Evolutionary conservation across 2,329 filamentous ascomycete species (phyloP), one percentile per base, ranked within the genome.

Genomic region (Aspergillus texensis): DNA sequence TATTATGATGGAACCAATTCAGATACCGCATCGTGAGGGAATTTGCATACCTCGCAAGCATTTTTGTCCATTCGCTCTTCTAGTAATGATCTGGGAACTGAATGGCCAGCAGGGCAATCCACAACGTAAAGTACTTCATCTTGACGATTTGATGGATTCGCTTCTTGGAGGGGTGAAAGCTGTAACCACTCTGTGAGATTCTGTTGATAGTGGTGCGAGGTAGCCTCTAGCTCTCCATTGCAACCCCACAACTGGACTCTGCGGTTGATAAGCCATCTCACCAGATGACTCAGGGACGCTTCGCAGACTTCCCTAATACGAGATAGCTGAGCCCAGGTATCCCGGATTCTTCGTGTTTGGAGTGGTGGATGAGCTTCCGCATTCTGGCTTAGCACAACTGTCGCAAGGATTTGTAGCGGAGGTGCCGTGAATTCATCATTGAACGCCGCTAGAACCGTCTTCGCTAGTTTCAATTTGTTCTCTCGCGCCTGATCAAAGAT

Each of bases 101-200:
- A 72, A 62, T 77, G 75, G 4, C 76, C 67, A 30, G 72, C 73
- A 14, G 75, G 75, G 39, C 75, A 78, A 56, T 77, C 69, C 19
- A 78, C 75, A 12, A 74, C 67, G 64, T 77, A 78, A 12, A 75
- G 34, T 57, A 57, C 45, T 50, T 65, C 54, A 28, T 60, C 30
- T 34, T 21, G 43, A 14, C 8, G 45, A 21, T 1, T n/a, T 28
- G 8, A n/a, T 30, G 54, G 58, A 12, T 21, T 59, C 9, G 24
- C 24, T 16, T 67, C 63, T n/a, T 65, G 56, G 1, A 61, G 46
- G 6, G 69, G 65, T 4, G 69, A 67, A 21, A 63, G 68, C 9
- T 67, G 67, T 8, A 77, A 59, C 76, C 76, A 78, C 16, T 75
- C 68, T 36, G 71, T 74, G 16, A 77, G 55, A 60, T 72, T 65